Percentiles rank a stretch among this genome's conserved stretches.
Evolutionary conservation across 2,329 filamentous ascomycete genomes (phyloP).

Genomic region (Phoma sp.): DNA sequence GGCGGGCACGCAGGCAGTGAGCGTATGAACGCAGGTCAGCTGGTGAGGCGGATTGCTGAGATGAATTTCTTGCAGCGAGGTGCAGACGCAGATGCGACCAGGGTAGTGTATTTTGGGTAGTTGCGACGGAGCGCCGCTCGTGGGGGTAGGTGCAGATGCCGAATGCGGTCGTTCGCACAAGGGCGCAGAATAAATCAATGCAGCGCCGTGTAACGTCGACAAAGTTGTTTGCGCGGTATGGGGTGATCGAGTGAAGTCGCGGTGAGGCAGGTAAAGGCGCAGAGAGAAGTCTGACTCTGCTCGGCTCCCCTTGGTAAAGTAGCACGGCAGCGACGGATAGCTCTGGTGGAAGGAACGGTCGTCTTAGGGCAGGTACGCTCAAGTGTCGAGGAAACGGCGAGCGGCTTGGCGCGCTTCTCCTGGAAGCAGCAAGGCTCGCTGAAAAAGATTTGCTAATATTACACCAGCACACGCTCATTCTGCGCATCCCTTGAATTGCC

Average conservation of each 20-base stretch:
- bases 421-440: conserved; percentile 19
- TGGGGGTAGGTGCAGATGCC: conserved; percentile 26
- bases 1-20: conserved; percentile 30
- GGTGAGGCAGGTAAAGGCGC: conserved; percentile 2
- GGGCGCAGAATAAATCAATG: conserved; percentile 9
- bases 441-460: conserved; percentile 22
- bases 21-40: conserved; percentile 31
- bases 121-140: conserved; percentile 32
- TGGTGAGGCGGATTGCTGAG: conserved; percentile 25
- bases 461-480: conserved; percentile 16
- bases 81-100: conserved; percentile 18
- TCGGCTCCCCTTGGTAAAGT: conserved; percentile 17
- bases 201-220: conserved; percentile 14
- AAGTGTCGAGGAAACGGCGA: conserved; percentile 22
- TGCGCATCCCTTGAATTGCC: conserved; percentile 17
- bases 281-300: conserved; percentile 4
- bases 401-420: conserved; percentile 22
- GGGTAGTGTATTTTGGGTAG: conserved; percentile 26
- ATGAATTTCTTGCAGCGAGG: conserved; percentile 19
- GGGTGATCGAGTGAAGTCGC: conserved; percentile 5
- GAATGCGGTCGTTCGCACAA: conserved; percentile 26
- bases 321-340: conserved; percentile 17
- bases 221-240: neutral
- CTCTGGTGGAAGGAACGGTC: conserved; percentile 18
- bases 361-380: conserved; percentile 24